Evolutionary conservation across 495 filamentous ascomycete species (phyloP).

Genomic region (Penicillium macrosclerotiorum): DNA sequence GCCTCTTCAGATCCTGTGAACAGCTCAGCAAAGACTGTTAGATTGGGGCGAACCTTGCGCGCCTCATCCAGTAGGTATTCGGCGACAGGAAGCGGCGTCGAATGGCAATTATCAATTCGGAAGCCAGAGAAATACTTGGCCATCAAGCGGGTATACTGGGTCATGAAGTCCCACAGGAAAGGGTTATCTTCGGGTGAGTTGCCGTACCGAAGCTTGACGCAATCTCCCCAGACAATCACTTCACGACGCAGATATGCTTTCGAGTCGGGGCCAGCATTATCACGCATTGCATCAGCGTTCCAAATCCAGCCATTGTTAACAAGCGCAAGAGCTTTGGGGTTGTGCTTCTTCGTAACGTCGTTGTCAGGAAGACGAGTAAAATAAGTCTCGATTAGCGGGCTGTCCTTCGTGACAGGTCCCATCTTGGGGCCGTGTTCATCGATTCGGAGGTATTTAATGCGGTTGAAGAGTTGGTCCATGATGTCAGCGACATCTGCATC

Average conservation of each 20-base stretch:
- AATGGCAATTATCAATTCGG: slow-evolving; percentile 98
- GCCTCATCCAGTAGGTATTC: slow-evolving; percentile 94
- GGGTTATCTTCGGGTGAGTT: slow-evolving; percentile 77
- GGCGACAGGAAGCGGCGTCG: slow-evolving; percentile 88
- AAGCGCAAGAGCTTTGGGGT: slow-evolving; percentile 71
- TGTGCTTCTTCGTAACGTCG: slow-evolving; percentile 72
- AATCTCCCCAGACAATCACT: slow-evolving; percentile 98
- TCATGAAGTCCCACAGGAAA: slow-evolving; percentile 95
- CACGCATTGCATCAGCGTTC: slow-evolving; percentile 89
- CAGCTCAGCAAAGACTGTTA: slow-evolving; percentile 92
- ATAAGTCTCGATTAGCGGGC: slow-evolving; percentile 89
- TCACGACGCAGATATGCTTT: slow-evolving; percentile 89
- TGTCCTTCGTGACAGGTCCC: slow-evolving; percentile 71
- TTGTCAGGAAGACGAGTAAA: slow-evolving; percentile 90
- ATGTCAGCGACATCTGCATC: slow-evolving; percentile 79
- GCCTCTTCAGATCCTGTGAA: slow-evolving; percentile 95
- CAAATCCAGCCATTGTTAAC: slow-evolving; percentile 99
- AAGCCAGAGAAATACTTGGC: slow-evolving; percentile 95
- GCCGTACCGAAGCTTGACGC: slow-evolving; percentile 95
- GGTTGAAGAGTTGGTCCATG: slow-evolving; percentile 86
- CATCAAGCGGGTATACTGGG: slow-evolving; percentile 85
- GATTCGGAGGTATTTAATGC: slow-evolving; percentile 86
- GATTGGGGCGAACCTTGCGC: slow-evolving; percentile 78
- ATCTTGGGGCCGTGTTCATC: slow-evolving; percentile 89
- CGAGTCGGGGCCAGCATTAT: slow-evolving; percentile 88